Evolutionary conservation across 2,329 filamentous ascomycete species (phyloP), one percentile per base, ranked within the genome.

Genomic region (Colletotrichum sp.): DNA sequence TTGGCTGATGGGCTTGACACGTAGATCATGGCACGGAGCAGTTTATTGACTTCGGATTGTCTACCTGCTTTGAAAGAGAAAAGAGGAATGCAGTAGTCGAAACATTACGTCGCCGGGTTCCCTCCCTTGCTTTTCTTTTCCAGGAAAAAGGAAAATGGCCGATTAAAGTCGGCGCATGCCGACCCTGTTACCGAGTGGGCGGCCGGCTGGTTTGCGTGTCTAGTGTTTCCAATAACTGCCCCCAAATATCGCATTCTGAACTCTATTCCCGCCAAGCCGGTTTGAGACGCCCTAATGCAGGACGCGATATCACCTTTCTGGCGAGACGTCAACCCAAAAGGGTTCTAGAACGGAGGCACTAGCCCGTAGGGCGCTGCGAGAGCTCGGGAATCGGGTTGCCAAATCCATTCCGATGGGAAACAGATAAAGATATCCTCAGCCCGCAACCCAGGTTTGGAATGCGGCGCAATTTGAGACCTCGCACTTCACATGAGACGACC

Each of bases 281-380:
- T 6, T 65, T 75, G 64, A 75, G 64, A 73, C 73, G 21, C 73
- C 57, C 64, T 73, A 65, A 65, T 69, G 57, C 59, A 75, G 52
- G 57, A 28, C n/a, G 15, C 64, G 43, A 75, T 68, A 73, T 73
- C 61, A 73, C 64, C 64, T 43, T 48, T 67, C 61, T 75, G 68
- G 73, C 63, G 63, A 63, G 10, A 30, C 69, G 36, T 32, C 39
- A 18, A 39, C 57, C 73, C 16, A 43, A 68, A 72, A 36, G 26
- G 39, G 43, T 36, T 67, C 64, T 48, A 39, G 64, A 75, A 43
- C 55, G 69, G 70, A 48, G 52, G 59, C 32, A 26, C 28, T 52
- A 48, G 18, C 1, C 26, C 24, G 10, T 60, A 61, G 28, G 59
- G 59, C 28, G 26, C 26, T 9, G 59, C 28, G 21, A 26, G 21